Conservation (phyloP, 2,329 filamentous ascomycete genomes). For the Tolypocladium tropicale region DNA sequence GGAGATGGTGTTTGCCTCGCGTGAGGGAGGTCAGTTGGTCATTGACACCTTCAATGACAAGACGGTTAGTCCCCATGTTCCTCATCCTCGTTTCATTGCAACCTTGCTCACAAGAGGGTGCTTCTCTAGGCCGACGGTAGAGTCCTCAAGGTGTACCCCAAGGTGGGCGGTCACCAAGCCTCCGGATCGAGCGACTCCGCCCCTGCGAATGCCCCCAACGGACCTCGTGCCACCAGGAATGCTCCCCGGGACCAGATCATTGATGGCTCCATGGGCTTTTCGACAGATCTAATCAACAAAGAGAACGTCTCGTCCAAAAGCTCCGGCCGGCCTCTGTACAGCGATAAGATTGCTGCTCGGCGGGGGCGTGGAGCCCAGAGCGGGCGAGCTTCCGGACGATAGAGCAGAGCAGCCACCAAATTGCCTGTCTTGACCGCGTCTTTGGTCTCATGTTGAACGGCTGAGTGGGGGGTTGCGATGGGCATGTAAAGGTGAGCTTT, state of each 20-base stretch:
- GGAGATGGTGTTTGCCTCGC: constrained; percentile 65
- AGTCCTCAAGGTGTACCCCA: constrained; percentile 62
- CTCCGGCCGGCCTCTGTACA: constrained; percentile 37
- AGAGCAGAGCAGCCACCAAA: not conserved
- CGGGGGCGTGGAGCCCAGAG: constrained; percentile 16
- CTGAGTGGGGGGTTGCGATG: not conserved
- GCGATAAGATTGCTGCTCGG: constrained; percentile 31
- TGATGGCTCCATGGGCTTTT: constrained; percentile 45
- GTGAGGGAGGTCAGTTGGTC: constrained; percentile 62
- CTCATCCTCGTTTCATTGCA: not conserved
- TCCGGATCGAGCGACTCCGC: constrained; percentile 15
- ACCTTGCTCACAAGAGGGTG: not conserved
- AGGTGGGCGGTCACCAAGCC: constrained; percentile 35
- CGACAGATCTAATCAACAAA: constrained; percentile 35
- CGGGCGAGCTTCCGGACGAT: constrained; percentile 1
- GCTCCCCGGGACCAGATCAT: constrained; percentile 29
- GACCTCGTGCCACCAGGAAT: constrained; percentile 14
- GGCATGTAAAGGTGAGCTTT: not conserved
- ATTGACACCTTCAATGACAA: constrained; percentile 71
- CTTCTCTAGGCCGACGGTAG: constrained; percentile 57
- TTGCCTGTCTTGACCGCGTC: too few relatives aligned
- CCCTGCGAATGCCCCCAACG: constrained; percentile 21
- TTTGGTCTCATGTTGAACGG: not conserved
- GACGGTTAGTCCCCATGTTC: constrained; percentile 42
- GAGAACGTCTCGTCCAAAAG: constrained; percentile 11